Conservation (phyloP, 2,329 filamentous ascomycete genomes). For the Trichoderma semiorbis region DNA sequence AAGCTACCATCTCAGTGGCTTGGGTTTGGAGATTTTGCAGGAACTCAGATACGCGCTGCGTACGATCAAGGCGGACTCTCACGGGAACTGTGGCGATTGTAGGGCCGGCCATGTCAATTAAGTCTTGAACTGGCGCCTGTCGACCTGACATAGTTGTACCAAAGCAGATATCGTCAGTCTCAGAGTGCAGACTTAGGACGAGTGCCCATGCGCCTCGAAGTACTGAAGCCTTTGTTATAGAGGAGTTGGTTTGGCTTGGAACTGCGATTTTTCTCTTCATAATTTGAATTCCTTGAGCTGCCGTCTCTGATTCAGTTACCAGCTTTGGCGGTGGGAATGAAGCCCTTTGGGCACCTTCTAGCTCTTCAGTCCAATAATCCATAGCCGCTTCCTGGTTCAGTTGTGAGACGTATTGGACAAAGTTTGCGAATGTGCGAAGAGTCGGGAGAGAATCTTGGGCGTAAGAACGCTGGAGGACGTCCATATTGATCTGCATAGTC, state of each 20-base stretch:
- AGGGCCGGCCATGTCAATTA: constrained; percentile 29
- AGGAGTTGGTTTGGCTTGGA: neutral
- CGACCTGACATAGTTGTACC: constrained; percentile 30
- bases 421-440: constrained; percentile 15
- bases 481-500: constrained; percentile 12
- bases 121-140: constrained; percentile 25
- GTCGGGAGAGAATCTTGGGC: neutral
- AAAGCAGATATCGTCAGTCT: constrained; percentile 25
- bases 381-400: neutral
- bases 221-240: constrained; percentile 21
- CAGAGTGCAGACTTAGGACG: constrained; percentile 22
- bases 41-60: constrained; percentile 17
- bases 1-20: constrained; percentile 1
- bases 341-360: constrained; percentile 1
- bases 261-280: neutral
- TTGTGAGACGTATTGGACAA: constrained; percentile 15
- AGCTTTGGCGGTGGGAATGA: neutral
- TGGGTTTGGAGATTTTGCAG: constrained; percentile 17
- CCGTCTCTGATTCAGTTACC: neutral
- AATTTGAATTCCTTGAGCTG: neutral
- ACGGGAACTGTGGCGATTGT: constrained; percentile 31
- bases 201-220: constrained; percentile 28
- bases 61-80: constrained; percentile 20
- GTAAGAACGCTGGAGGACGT: constrained; percentile 6
- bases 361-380: neutral